A percentile compares a stretch with the other conserved stretches of the same genome.
These are phyloP conservation scores for Pythium periplocum DNA, from an alignment of 352 stramenopile genomes.

Conservation along the genomic window DNA sequence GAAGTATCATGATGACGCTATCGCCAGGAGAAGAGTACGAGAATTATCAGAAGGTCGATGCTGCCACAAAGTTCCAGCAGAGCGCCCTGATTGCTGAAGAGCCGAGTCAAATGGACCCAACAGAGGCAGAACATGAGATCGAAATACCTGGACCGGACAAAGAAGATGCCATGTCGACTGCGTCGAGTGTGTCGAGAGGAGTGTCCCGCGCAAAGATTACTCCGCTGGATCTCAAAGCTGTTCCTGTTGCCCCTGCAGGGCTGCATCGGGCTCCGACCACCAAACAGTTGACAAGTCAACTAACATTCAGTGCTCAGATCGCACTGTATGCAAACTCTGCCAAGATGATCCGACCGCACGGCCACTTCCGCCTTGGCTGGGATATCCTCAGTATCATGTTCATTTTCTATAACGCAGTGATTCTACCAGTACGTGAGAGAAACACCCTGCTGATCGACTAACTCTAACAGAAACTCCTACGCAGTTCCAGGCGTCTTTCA, in stretches of 20 bases:
- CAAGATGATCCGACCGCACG: constrained; percentile 58
- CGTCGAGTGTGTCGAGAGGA: neutral
- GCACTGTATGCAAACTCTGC: constrained; percentile 8
- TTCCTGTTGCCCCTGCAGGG: neutral
- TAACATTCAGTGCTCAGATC: constrained; percentile 14
- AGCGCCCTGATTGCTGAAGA: constrained; percentile 23
- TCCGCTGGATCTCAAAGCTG: neutral
- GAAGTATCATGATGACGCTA: constrained; percentile 57
- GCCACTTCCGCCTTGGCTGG: constrained; percentile 51
- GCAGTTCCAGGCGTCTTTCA: constrained; percentile 67
- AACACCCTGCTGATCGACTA: too few species aligned
- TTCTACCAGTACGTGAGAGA: constrained; percentile 36
- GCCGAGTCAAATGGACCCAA: constrained; percentile 11
- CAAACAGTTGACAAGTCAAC: constrained; percentile 7
- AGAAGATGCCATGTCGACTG: constrained; percentile 4
- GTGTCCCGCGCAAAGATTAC: neutral
- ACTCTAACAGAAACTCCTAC: too few species aligned
- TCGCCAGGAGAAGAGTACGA: constrained; percentile 66
- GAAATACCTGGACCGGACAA: constrained; percentile 3
- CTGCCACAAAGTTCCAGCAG: constrained; percentile 25
- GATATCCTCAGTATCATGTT: constrained; percentile 64
- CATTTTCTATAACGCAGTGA: constrained; percentile 73
- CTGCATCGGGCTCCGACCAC: constrained; percentile 1
- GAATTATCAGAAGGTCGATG: constrained; percentile 58
- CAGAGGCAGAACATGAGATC: neutral